phyloP scores from a whole-genome alignment of 2,329 filamentous ascomycete genomes.

The Clonostachys rhizophaga region DNA sequence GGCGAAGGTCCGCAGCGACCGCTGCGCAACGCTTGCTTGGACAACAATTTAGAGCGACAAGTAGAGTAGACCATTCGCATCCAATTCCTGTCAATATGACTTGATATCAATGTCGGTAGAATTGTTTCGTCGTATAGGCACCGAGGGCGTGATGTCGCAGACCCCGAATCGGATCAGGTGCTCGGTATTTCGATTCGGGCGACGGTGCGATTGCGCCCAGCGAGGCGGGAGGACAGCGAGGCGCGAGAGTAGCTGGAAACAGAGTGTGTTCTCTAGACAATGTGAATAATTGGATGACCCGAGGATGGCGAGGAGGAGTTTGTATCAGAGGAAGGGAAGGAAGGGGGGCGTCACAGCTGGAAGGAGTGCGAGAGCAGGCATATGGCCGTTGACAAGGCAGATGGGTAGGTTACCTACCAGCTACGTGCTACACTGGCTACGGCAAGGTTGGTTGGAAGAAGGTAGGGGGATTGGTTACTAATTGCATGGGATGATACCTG shows the following conservation, averaged over 20 bases:
- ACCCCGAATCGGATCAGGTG: too few species aligned
- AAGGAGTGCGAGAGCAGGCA: background rate
- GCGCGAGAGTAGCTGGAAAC: too few species aligned
- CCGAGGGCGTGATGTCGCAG: too few species aligned
- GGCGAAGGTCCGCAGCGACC: slow-evolving; percentile 18
- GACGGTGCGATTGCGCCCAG: too few species aligned
- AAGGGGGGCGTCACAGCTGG: background rate
- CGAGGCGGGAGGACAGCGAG: too few species aligned
- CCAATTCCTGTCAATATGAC: background rate
- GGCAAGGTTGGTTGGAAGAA: background rate
- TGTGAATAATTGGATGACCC: too few species aligned
- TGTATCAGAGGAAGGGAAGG: background rate
- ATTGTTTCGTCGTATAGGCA: too few species aligned
- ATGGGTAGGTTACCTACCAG: background rate
- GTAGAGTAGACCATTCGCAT: slow-evolving; percentile 14
- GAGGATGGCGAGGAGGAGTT: background rate
- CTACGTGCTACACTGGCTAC: too few species aligned
- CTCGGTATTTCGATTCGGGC: too few species aligned
- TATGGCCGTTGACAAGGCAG: background rate
- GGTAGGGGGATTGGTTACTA: background rate
- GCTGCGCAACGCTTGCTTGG: slow-evolving; percentile 26
- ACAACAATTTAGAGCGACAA: slow-evolving; percentile 12
- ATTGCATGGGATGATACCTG: background rate
- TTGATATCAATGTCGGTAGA: too few species aligned
- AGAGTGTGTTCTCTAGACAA: too few species aligned